Percentiles rank a stretch among this genome's conserved stretches.
Evolutionary conservation across 441 rosid species (phyloP).

Genomic region (Biscutella auriculata): DNA sequence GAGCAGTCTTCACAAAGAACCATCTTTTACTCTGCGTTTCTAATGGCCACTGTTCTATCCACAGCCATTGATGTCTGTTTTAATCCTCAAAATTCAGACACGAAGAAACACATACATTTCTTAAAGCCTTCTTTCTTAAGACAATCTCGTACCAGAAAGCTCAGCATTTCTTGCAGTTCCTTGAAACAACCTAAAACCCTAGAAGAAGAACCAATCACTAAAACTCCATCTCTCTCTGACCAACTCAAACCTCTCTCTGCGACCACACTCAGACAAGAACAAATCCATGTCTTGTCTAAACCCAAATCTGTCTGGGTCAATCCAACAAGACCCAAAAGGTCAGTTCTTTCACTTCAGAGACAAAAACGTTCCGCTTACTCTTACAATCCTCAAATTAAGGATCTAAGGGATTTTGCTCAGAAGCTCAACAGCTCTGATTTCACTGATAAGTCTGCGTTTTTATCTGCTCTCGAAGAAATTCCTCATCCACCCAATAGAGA

Average conservation of each 20-base stretch:
- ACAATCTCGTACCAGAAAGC: conserved; percentile 27
- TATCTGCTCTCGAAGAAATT: conserved; percentile 38
- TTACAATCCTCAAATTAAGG: conserved; percentile 54
- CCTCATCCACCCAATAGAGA: conserved; percentile 54
- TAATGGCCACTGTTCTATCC: conserved; percentile 63
- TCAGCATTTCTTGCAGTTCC: conserved; percentile 38
- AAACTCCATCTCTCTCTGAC: conserved; percentile 62
- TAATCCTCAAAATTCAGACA: conserved; percentile 26
- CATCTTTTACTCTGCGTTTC: background rate
- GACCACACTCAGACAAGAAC: conserved; percentile 44
- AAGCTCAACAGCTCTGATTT: conserved; percentile 50
- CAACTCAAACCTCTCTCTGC: conserved; percentile 72
- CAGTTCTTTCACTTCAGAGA: conserved; percentile 74
- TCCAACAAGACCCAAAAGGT: conserved; percentile 70
- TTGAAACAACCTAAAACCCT: conserved; percentile 34
- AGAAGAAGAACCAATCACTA: conserved; percentile 27
- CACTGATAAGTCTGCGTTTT: conserved; percentile 31
- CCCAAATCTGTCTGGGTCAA: conserved; percentile 89
- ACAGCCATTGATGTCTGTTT: conserved; percentile 50
- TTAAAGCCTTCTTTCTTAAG: conserved; percentile 14
- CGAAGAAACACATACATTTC: conserved; percentile 29
- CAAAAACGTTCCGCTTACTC: conserved; percentile 59
- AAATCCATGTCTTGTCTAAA: conserved; percentile 39
- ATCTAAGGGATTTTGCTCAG: conserved; percentile 50
- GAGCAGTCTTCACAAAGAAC: conserved; percentile 7